Base-by-base conservation (phyloP, 352 stramenopile genomes). In the Phytophthora cajani region DNA sequence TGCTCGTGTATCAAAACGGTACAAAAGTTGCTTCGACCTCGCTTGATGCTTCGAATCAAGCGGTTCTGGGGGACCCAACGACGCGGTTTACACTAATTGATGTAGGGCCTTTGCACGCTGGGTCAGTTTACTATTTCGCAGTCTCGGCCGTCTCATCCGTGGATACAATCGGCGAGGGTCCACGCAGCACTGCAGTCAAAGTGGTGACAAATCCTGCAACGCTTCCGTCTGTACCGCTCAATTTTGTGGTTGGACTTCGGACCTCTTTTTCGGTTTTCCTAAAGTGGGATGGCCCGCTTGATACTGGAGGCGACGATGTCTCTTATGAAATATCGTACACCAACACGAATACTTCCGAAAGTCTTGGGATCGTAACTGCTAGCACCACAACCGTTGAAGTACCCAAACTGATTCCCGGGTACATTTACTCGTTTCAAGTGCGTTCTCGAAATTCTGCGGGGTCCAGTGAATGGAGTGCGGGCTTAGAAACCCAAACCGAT, bases 1-100 rank as follows among this genome's bases (percentile, higher is more conserved):
- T 88, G 2, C 23, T 65, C 5, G 44, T 92, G 9, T 89, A 85
- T 53, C 82, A 82, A 66, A 68, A 92, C 56, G 79, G 67, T 11
- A 47, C 71, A 5, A 66, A 75, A 14, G 64, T 80, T 23, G 38
- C 58, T 2, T 71, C 64, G 2, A 49, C 79, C 5, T 40, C 44
- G 27, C 27, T 71, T 9, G 56, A 32, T 65, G 62, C 14, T 62
- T 56, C 2, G 1, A 47, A 27, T 59, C 69, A 72, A 67, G 50
- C 63, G 25, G n/a, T 27, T 21, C 5, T 63, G 14, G 69, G 64
- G 16, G 38, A 69, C 1, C 23, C 33, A 38, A 65, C 36, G 9
- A 58, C 16, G 2, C 70, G 69, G 16, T 73, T 38, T 5, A 67
- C 64, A 6, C 51, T 85, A 38, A 52, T 71, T 1, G 57, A 69